A percentile compares a stretch with the other conserved stretches of the same genome.
phyloP scores from a whole-genome alignment of 805 yeast species.

The Phaffomyces thermotolerans region DNA sequence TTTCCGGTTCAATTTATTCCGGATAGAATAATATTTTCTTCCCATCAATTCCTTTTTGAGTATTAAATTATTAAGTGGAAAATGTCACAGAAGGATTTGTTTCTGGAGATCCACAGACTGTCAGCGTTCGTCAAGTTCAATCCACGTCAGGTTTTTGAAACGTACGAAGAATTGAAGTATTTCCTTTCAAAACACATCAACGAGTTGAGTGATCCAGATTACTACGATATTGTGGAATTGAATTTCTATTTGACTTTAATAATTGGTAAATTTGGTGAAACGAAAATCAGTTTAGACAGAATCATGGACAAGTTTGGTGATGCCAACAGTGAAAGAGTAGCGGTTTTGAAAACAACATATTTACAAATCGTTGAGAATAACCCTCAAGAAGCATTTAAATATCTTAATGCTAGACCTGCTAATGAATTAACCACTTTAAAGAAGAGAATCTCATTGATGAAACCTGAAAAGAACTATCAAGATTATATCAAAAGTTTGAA shows the following conservation, averaged over 20 bases:
- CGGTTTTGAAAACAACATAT: constrained; percentile 46
- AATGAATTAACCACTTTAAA: constrained; percentile 19
- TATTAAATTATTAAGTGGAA: too few relatives aligned
- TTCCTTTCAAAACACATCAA: constrained; percentile 21
- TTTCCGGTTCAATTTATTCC: too few relatives aligned
- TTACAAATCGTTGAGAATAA: constrained; percentile 45
- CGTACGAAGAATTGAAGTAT: constrained; percentile 32
- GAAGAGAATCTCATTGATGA: constrained; percentile 19
- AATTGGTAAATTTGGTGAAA: constrained; percentile 62
- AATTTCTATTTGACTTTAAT: constrained; percentile 59
- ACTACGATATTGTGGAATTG: constrained; percentile 58
- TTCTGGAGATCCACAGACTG: constrained; percentile 42
- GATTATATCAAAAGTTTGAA: constrained; percentile 50
- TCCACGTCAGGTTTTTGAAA: constrained; percentile 34
- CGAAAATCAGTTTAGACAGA: constrained; percentile 56
- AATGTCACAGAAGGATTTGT: constrained; percentile 32
- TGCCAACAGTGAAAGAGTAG: constrained; percentile 46
- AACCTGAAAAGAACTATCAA: constrained; percentile 5
- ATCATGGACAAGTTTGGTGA: constrained; percentile 64
- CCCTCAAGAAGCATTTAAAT: constrained; percentile 28
- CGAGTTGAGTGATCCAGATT: constrained; percentile 29
- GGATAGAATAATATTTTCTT: too few relatives aligned
- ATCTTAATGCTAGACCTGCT: constrained; percentile 24
- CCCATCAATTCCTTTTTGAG: too few relatives aligned
- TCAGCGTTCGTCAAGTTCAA: constrained; percentile 43